Conservation (phyloP, 768 basidiomycete genomes). For the Serendipita indica region DNA sequence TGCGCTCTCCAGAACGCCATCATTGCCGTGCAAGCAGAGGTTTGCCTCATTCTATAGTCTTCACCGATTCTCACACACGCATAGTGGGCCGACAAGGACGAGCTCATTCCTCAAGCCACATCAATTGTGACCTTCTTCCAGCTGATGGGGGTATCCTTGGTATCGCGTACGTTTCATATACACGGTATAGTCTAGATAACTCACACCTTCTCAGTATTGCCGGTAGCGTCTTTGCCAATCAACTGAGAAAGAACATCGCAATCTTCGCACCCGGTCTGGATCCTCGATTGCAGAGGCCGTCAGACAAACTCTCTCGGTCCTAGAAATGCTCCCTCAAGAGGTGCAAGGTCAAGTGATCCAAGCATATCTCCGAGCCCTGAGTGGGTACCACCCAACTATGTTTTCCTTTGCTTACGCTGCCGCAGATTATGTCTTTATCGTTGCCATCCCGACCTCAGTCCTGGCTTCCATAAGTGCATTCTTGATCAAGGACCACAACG, state of each 20-base stretch:
- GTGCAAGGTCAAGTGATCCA: neutral
- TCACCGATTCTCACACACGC: neutral
- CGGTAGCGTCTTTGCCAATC: conserved; percentile 17
- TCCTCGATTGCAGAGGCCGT: neutral
- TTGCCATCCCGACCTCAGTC: neutral
- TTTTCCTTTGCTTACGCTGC: neutral
- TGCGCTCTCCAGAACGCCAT: conserved; percentile 12
- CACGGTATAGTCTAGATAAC: neutral
- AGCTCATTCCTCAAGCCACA: conserved; percentile 18
- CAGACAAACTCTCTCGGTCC: neutral
- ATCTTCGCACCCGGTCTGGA: conserved; percentile 1
- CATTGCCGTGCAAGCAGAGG: conserved; percentile 18
- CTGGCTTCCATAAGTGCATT: neutral
- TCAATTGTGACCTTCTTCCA: conserved; percentile 18
- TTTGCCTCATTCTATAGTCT: neutral
- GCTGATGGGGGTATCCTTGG: conserved; percentile 20
- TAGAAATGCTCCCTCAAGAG: neutral
- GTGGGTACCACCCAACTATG: neutral
- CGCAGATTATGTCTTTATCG: conserved; percentile 7
- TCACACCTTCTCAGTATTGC: conserved; percentile 6
- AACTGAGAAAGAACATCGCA: neutral
- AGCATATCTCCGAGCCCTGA: neutral
- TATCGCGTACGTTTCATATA: conserved; percentile 14
- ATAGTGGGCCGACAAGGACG: conserved; percentile 15
- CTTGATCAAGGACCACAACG: conserved; percentile 2